Evolutionary conservation across 176 grass and related monocot species (phyloP).

Genomic region (Lolium rigidum): DNA sequence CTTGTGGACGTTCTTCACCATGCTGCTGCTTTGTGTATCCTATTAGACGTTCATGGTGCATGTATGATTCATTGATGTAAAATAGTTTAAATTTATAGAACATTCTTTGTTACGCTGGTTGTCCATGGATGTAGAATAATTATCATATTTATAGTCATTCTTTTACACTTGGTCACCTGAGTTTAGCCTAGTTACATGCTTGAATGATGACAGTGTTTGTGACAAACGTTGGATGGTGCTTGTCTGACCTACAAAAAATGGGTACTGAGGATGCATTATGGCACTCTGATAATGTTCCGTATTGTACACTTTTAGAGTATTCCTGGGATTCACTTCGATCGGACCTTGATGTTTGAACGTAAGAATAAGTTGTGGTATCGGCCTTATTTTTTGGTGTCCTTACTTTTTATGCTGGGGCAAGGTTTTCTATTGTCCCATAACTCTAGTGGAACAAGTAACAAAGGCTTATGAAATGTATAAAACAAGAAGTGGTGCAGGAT

Average conservation of each 20-base stretch:
- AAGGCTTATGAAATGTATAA: too few species aligned
- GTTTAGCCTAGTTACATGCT: not conserved
- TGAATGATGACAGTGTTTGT: not conserved
- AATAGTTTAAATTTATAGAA: slow-evolving; percentile 26
- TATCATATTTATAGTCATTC: slow-evolving; percentile 38
- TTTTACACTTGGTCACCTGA: not conserved
- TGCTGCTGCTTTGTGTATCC: slow-evolving; percentile 31
- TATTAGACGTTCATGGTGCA: not conserved
- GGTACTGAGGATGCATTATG: not conserved
- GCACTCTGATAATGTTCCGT: not conserved
- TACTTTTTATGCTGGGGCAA: too few species aligned
- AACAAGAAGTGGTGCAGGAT: too few species aligned
- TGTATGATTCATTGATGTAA: slow-evolving; percentile 45
- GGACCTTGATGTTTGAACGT: too few species aligned
- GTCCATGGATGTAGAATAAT: slow-evolving; percentile 23
- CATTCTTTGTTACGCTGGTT: slow-evolving; percentile 19
- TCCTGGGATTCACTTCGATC: too few species aligned
- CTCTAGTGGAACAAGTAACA: not conserved
- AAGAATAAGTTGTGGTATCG: too few species aligned
- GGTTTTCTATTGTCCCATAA: not conserved
- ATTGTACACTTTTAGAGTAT: too few species aligned
- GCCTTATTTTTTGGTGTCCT: too few species aligned
- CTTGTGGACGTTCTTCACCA: not conserved
- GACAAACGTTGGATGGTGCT: not conserved
- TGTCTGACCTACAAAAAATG: not conserved